These are phyloP conservation scores for Nannochloropsis oceanica DNA, from an alignment of 108 stramenopile genomes.

Conservation along the genomic window DNA sequence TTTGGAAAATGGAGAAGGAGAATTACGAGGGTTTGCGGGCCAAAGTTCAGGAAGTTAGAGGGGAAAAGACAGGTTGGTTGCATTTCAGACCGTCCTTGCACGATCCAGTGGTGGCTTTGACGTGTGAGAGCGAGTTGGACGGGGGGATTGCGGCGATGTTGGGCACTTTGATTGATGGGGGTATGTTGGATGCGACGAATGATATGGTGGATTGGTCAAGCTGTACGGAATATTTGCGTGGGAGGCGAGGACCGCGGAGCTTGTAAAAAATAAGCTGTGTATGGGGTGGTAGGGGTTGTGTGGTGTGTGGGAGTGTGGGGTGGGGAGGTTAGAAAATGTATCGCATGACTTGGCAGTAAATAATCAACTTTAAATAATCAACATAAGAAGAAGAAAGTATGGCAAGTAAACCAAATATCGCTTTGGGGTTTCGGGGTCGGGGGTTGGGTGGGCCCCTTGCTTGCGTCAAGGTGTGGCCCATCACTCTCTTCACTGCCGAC, in stretches of 20 bases:
- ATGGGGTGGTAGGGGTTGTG: too few relatives aligned
- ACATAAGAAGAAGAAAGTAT: too few relatives aligned
- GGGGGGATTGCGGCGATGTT: neutral
- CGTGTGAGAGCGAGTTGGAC: neutral
- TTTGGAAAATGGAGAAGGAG: neutral
- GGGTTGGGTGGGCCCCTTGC: too few relatives aligned
- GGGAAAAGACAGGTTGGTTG: neutral
- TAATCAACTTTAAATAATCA: too few relatives aligned
- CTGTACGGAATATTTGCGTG: neutral
- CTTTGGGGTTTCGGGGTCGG: too few relatives aligned
- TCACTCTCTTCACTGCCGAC: too few relatives aligned
- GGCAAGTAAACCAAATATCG: too few relatives aligned
- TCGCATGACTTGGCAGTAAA: too few relatives aligned
- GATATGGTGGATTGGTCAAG: neutral
- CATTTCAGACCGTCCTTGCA: neutral
- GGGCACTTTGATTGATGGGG: neutral
- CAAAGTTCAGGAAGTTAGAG: neutral
- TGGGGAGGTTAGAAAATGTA: too few relatives aligned
- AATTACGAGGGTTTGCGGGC: conserved; percentile 8
- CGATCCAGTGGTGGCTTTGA: neutral
- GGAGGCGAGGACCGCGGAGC: neutral
- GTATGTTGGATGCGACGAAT: neutral
- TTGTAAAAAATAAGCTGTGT: neutral
- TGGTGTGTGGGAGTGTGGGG: too few relatives aligned
- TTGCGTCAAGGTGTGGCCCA: too few relatives aligned